phyloP scores from a whole-genome alignment of 805 yeast genomes.

The Nakazawaea pomicola region DNA sequence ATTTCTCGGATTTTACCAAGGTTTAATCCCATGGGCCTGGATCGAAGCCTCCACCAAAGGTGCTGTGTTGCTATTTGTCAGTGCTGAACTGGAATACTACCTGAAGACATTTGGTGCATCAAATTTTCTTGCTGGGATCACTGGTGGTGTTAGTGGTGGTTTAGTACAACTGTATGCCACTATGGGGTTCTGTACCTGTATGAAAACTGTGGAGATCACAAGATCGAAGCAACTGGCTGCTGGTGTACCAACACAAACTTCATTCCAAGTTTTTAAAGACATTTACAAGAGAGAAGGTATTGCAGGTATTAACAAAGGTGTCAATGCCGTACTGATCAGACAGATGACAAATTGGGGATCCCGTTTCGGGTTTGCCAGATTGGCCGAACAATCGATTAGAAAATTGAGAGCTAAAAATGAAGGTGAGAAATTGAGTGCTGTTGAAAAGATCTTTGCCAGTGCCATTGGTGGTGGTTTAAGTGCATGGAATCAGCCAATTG shows the following conservation, averaged over 20 bases:
- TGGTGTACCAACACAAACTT: constrained; percentile 68
- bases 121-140: constrained; percentile 85
- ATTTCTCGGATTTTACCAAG: constrained; percentile 87
- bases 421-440: constrained; percentile 60
- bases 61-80: constrained; percentile 88
- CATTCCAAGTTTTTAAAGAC: constrained; percentile 82
- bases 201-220: constrained; percentile 98
- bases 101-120: constrained; percentile 59
- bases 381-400: constrained; percentile 84
- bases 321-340: constrained; percentile 41
- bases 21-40: constrained; percentile 99
- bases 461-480: constrained; percentile 95
- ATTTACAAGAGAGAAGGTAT: constrained; percentile 85
- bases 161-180: constrained; percentile 94
- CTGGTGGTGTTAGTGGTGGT: constrained; percentile 96
- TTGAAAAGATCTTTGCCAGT: constrained; percentile 80
- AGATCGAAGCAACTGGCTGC: constrained; percentile 70
- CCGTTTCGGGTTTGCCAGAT: constrained; percentile 86
- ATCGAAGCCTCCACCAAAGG: constrained; percentile 98
- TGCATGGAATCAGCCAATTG: constrained; percentile 99
- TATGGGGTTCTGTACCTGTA: constrained; percentile 97
- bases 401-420: constrained; percentile 52
- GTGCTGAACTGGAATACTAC: constrained; percentile 86
- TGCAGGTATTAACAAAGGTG: constrained; percentile 75
- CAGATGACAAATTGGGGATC: constrained; percentile 99